Base-by-base conservation (phyloP, 805 yeast species). In the Vanderwaltozyma verrucispora region DNA sequence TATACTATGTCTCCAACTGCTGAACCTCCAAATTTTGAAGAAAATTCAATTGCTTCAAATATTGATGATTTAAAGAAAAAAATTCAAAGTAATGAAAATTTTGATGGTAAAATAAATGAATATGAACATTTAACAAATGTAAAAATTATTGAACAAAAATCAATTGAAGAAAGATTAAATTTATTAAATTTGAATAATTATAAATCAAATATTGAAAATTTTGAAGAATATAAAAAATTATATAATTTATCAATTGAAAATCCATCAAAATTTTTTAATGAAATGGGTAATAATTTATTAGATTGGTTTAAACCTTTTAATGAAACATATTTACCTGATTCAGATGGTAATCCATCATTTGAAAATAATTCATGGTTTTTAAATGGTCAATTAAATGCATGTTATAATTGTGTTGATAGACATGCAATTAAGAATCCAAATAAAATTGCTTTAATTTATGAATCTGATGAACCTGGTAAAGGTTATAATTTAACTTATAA, bases 241-340 rank as follows among this genome's bases (percentile, higher is more conserved):
- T 84, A 88, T 67, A 60, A 74, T 45, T 69, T 83, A 67, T 82
- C 94, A 19, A 75, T 88, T 46, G 68, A 74, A 40, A 74, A 83
- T 53, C 97, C 97, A 30, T 81, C 74, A 38, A 70, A 63, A 26
- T 88, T 89, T 60, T 88, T 83, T 60, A 88, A 87, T 33, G 74
- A 76, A 35, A 66, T 72, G 59, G 96, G 95, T 35, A 71, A 69
- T 40, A 74, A 80, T 53, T 69, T 75, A 39, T 71, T 88, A 48
- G 63, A 72, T 51, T 88, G 96, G 96, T 84, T 79, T 56, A 74
- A 69, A 42, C 86, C 77, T 37, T 88, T 84, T 62, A 68, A 71
- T 50, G 68, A 72, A 41, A 92, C 47, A 16, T 56, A 41, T 37
- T 34, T 53, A 13, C 51, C 58, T 72, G 51, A 71, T 51, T 41